Conservation (phyloP, 2,329 filamentous ascomycete genomes). For the Dactylonectria macrodidyma region DNA sequence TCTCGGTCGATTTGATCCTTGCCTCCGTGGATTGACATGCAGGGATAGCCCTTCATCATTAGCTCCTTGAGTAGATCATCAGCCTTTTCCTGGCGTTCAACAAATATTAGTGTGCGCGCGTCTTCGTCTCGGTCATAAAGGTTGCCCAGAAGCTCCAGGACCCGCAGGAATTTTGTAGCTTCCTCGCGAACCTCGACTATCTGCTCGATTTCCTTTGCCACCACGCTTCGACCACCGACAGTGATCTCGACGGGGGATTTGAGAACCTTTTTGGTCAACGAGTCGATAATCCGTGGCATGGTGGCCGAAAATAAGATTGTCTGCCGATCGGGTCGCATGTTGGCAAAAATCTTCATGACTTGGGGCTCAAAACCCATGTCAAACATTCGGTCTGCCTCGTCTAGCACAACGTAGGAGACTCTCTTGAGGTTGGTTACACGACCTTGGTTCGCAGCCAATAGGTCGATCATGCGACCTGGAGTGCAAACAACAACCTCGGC, state of each 20-base stretch:
- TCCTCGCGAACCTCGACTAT: constrained; percentile 91
- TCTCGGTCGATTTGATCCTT: constrained; percentile 96
- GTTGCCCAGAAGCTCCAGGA: constrained; percentile 89
- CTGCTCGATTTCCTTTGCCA: constrained; percentile 93
- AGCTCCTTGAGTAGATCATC: constrained; percentile 85
- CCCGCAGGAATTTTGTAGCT: constrained; percentile 84
- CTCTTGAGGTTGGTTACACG: constrained; percentile 91
- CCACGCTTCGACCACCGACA: constrained; percentile 89
- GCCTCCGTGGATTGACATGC: constrained; percentile 93
- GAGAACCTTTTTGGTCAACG: constrained; percentile 89
- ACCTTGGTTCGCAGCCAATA: constrained; percentile 93
- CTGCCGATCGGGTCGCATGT: constrained; percentile 92
- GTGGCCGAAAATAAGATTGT: constrained; percentile 97
- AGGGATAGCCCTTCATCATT: constrained; percentile 88
- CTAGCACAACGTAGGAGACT: constrained; percentile 94
- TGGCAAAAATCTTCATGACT: constrained; percentile 95
- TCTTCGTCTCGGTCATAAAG: constrained; percentile 91
- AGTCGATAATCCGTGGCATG: constrained; percentile 94
- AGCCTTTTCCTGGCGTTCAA: constrained; percentile 91
- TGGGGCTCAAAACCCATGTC: constrained; percentile 99
- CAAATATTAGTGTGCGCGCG: constrained; percentile 90
- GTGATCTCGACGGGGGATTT: constrained; percentile 90
- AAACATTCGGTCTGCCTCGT: constrained; percentile 99
- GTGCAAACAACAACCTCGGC: constrained; percentile 97
- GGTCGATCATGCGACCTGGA: constrained; percentile 94